These are phyloP conservation scores for Coprinopsis cinerea DNA, from an alignment of 768 basidiomycete species.

Conservation along the genomic window DNA sequence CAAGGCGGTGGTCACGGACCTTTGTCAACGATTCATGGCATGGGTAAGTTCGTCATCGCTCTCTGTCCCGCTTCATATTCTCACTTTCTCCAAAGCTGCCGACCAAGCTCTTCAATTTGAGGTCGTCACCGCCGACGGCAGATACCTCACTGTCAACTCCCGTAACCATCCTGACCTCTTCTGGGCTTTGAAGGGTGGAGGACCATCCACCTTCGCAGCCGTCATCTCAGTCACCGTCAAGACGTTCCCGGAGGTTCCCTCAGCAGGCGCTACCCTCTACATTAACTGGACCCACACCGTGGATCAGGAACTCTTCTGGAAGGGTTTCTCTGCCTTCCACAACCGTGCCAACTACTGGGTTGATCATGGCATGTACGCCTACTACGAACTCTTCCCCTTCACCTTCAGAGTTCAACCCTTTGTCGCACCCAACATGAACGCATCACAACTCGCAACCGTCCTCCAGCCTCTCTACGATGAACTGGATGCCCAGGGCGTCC, in stretches of 20 bases:
- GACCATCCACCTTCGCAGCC: conserved; percentile 14
- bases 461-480: conserved; percentile 11
- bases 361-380: conserved; percentile 11
- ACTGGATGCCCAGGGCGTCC: conserved; percentile 5
- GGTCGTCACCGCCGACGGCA: conserved; percentile 35
- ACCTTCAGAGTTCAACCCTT: conserved; percentile 10
- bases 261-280: conserved; percentile 8
- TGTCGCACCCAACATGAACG: conserved; percentile 13
- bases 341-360: conserved; percentile 8
- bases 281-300: conserved; percentile 12
- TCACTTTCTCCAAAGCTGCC: conserved; percentile 8
- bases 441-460: conserved; percentile 4
- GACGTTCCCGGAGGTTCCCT: conserved; percentile 12
- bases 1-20: conserved; percentile 23
- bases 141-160: conserved; percentile 22
- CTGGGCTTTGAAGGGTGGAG: conserved; percentile 31
- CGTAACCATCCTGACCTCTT: conserved; percentile 32
- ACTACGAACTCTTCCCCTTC: conserved; percentile 10
- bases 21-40: conserved; percentile 12
- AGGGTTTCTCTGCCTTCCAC: conserved; percentile 9
- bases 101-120: conserved; percentile 27
- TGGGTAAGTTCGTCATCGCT: conserved; percentile 9
- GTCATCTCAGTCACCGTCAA: conserved; percentile 17
- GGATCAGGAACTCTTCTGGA: conserved; percentile 12
- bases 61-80: conserved; percentile 11